Percentiles rank a stretch among this genome's conserved stretches.
These are phyloP conservation scores for Amaranthus palmeri DNA, from an alignment of 148 eudicot species.

Conservation along the genomic window DNA sequence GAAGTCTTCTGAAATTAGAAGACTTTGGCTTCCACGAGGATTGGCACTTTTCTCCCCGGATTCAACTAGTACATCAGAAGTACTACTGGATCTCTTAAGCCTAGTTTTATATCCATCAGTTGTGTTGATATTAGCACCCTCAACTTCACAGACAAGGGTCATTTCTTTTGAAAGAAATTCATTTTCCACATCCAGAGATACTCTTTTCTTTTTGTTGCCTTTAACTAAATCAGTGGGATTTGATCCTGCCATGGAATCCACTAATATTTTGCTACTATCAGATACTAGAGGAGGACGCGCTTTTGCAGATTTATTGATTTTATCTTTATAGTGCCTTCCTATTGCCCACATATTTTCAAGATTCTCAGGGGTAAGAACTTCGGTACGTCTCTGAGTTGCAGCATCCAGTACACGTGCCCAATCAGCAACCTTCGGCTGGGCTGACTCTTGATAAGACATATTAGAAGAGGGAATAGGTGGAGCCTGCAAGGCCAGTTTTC, in stretches of 20 bases:
- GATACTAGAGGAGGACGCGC: slow-evolving; percentile 31
- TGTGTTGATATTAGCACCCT: not conserved
- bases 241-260: slow-evolving; percentile 31
- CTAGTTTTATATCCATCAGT: slow-evolving; percentile 39
- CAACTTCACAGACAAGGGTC: slow-evolving; percentile 24
- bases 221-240: slow-evolving; percentile 25
- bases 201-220: slow-evolving; percentile 21
- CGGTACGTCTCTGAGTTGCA: slow-evolving; percentile 92
- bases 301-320: slow-evolving; percentile 44
- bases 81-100: slow-evolving; percentile 78
- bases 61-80: slow-evolving; percentile 58
- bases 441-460: slow-evolving; percentile 32
- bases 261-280: slow-evolving; percentile 29
- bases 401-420: slow-evolving; percentile 89
- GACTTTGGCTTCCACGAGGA: slow-evolving; percentile 37
- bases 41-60: slow-evolving; percentile 31
- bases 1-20: slow-evolving; percentile 74
- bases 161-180: slow-evolving; percentile 26
- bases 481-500: slow-evolving; percentile 28
- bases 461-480: slow-evolving; percentile 35
- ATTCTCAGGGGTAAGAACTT: slow-evolving; percentile 94
- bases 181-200: slow-evolving; percentile 24
- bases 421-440: slow-evolving; percentile 59
- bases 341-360: slow-evolving; percentile 96
- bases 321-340: slow-evolving; percentile 86